Evolutionary conservation across 306 rosid genomes (phyloP).

Genomic region (Luffa aegyptiaca): DNA sequence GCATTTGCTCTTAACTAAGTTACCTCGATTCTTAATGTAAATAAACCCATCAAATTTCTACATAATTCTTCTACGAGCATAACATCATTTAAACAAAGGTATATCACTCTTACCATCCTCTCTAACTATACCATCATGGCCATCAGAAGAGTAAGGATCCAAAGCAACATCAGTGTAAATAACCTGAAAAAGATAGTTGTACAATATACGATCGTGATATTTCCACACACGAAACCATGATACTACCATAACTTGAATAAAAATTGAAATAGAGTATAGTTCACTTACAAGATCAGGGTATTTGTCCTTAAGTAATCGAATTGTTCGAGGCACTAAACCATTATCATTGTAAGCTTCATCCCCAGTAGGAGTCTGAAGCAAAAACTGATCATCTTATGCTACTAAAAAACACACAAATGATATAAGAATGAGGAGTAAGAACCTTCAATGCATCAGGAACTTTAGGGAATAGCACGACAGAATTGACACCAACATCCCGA

Average conservation of each 20-base stretch:
- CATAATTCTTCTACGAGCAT: not conserved
- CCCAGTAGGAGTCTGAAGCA: conserved; percentile 58
- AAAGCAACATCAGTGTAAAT: conserved; percentile 95
- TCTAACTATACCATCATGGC: conserved; percentile 93
- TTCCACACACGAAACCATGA: conserved; percentile 6
- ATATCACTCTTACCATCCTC: conserved; percentile 63
- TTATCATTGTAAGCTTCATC: conserved; percentile 83
- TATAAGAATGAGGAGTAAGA: not conserved
- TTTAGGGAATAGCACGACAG: conserved; percentile 88
- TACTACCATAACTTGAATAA: not conserved
- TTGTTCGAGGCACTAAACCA: conserved; percentile 88
- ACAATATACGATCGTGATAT: not conserved
- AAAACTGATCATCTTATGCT: conserved; percentile 19
- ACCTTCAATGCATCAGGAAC: conserved; percentile 62
- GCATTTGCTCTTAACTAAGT: not conserved
- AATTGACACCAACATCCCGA: conserved; percentile 82
- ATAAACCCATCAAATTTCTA: conserved; percentile 14
- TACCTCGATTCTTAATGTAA: not conserved
- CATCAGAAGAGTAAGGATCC: conserved; percentile 93
- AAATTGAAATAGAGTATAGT: not conserved
- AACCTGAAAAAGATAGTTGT: conserved; percentile 33
- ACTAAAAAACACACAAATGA: conserved; percentile 4
- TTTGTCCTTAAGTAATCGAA: conserved; percentile 78
- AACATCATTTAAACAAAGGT: not conserved
- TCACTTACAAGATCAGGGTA: conserved; percentile 87